Conservation (phyloP, 1,284 basidiomycete genomes). For the Bjerkandera adusta region DNA sequence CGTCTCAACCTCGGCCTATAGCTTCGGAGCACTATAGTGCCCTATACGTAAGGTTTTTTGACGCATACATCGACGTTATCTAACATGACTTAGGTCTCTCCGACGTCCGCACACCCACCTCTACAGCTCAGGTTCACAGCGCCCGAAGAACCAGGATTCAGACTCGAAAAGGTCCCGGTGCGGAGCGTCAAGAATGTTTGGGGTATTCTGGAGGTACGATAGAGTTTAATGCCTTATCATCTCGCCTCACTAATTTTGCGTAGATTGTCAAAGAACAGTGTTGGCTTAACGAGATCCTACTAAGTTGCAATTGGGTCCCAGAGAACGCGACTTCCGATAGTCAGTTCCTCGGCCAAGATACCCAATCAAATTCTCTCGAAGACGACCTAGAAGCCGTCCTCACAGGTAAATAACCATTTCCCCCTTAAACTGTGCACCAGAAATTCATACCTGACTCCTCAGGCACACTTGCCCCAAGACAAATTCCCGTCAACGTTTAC, state of each 20-base stretch:
- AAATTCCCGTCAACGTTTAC: constrained; percentile 61
- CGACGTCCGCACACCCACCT: constrained; percentile 60
- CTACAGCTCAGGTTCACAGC: constrained; percentile 60
- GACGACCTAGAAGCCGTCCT: constrained; percentile 56
- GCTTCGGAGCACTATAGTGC: constrained; percentile 50
- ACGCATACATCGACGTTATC: too few relatives aligned
- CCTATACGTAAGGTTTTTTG: constrained; percentile 41
- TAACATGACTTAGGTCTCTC: constrained; percentile 53
- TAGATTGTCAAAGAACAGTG: constrained; percentile 77
- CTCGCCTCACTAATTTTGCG: background rate
- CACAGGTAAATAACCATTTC: constrained; percentile 38
- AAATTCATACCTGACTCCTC: background rate
- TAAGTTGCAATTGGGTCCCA: constrained; percentile 55
- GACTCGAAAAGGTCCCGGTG: constrained; percentile 66
- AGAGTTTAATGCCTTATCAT: background rate
- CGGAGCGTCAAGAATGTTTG: constrained; percentile 68
- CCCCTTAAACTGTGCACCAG: background rate
- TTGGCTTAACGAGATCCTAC: constrained; percentile 70
- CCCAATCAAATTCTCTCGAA: too few relatives aligned
- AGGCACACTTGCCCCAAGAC: constrained; percentile 51
- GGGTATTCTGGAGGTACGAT: constrained; percentile 63
- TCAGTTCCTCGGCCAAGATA: too few relatives aligned
- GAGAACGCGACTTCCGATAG: constrained; percentile 39
- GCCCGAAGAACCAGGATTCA: constrained; percentile 70
- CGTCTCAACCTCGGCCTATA: constrained; percentile 30